A percentile compares a stretch with the other conserved stretches of the same genome.
Evolutionary conservation across 176 grass and related monocot species (phyloP).

Genomic region (Metroxylon sagu): DNA sequence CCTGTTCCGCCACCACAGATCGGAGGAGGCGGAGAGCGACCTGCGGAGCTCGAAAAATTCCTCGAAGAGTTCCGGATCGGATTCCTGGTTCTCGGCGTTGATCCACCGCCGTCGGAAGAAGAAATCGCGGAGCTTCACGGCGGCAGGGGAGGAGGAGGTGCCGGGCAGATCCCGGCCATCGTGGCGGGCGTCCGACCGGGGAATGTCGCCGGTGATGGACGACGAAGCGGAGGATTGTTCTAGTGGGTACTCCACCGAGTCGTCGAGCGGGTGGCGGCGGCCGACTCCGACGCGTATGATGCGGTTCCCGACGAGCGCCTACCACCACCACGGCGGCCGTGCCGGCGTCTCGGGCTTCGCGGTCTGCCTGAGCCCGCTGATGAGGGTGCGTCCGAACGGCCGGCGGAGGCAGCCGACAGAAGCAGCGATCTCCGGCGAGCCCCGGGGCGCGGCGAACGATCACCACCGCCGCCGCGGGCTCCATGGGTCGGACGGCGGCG

Average conservation of each 20-base stretch:
- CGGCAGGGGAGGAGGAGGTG: background rate
- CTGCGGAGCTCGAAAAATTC: too few species aligned
- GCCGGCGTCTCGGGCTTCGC: constrained; percentile 1
- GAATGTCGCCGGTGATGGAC: constrained; percentile 41
- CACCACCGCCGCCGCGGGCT: background rate
- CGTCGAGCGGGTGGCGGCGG: constrained; percentile 31
- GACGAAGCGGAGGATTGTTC: background rate
- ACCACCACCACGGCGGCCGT: constrained; percentile 20
- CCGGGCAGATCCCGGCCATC: constrained; percentile 26
- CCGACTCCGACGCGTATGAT: constrained; percentile 65
- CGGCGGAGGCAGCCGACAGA: background rate
- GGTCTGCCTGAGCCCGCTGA: constrained; percentile 16
- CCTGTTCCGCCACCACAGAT: constrained; percentile 46
- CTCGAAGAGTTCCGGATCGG: constrained; percentile 13
- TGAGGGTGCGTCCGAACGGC: background rate
- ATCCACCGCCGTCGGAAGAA: constrained; percentile 35
- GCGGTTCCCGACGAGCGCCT: constrained; percentile 12
- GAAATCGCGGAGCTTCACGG: background rate
- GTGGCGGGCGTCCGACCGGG: constrained; percentile 37
- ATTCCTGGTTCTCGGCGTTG: constrained; percentile 64
- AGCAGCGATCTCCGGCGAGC: background rate
- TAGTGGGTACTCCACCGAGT: constrained; percentile 31
- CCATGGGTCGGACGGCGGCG: background rate
- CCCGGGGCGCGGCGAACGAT: background rate
- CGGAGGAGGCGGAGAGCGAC: constrained; percentile 5